phyloP scores from a whole-genome alignment of 306 rosid species.

The Trichosanthes cucumerina region DNA sequence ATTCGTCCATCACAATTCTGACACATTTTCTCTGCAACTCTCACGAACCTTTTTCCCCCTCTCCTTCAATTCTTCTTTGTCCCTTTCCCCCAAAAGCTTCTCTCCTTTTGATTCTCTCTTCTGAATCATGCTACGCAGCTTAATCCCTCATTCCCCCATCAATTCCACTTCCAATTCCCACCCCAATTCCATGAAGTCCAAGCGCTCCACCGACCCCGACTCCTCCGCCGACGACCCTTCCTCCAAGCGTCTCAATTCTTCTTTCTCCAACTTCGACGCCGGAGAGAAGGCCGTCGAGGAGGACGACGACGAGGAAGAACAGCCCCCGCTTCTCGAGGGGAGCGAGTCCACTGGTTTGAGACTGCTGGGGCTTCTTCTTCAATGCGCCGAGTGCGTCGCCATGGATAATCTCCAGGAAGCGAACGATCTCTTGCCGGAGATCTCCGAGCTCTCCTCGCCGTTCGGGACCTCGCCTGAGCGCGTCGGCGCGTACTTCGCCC shows the following conservation, averaged over 20 bases:
- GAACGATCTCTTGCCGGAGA: slow-evolving; percentile 71
- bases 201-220: slow-evolving; percentile 32
- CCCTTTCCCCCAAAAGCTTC: slow-evolving; percentile 10
- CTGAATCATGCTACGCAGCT: slow-evolving; percentile 90
- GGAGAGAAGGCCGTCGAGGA: slow-evolving; percentile 26
- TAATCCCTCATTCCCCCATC: slow-evolving; percentile 56
- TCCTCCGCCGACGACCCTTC: slow-evolving; percentile 23
- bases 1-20: background rate
- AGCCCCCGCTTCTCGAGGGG: slow-evolving; percentile 16
- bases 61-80: background rate
- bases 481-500: slow-evolving; percentile 79
- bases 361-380: slow-evolving; percentile 66
- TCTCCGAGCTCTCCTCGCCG: slow-evolving; percentile 77
- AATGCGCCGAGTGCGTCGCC: slow-evolving; percentile 94
- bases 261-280: slow-evolving; percentile 17
- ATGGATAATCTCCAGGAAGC: slow-evolving; percentile 67
- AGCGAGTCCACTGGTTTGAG: slow-evolving; percentile 58
- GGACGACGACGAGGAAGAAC: slow-evolving; percentile 17
- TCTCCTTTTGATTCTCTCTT: background rate
- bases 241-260: slow-evolving; percentile 32
- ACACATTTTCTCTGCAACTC: slow-evolving; percentile 30
- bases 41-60: slow-evolving; percentile 28
- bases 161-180: slow-evolving; percentile 20
- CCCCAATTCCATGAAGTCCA: slow-evolving; percentile 48
- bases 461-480: slow-evolving; percentile 84